Base-by-base conservation (phyloP, 495 filamentous ascomycete genomes). In the Daldinia concentrica region DNA sequence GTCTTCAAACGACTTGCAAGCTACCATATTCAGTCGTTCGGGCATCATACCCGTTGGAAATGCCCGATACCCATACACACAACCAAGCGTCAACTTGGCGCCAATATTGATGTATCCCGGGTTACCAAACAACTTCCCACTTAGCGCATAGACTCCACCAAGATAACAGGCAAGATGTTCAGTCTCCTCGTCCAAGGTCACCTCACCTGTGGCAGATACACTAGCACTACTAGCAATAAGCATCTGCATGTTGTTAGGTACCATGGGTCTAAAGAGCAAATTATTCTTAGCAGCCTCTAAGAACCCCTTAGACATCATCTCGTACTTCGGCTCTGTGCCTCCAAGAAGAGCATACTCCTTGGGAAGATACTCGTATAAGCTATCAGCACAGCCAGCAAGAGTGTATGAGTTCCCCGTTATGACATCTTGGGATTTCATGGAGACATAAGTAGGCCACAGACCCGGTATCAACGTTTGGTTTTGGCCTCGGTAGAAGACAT, bases 331-430 rank as follows among this genome's bases (percentile, higher is more conserved):
- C 50, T 89, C 89, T 15, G 84, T 74, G 19, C 95, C 94, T 22
- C 93, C 94, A 7, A 97, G 86, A 24, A 98, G 87, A 26, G 86
- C 80, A 68, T 85, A 79, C 73, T 86, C 81, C 76, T 88, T 98
- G 7, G 94, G 92, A 29, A 98, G 77, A 76, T 98, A 98, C 78
- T 98, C 94, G 74, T 97, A 97, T 9, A 91, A 84, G 6, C 92
- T 95, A 77, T 97, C 94, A 11, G 91, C 89, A 79, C 88, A 84
- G 11, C 88, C 93, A 27, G 89, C 95, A 29, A 97, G 80, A 0
- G 88, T 91, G 73, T 90, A 98, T 17, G 64, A 50, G 52, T 66
- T 72, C 27, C 83, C 83, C 1, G 61, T 68, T 11, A 69, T 60
- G 14, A 84, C 82, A 27, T 80, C 75, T 22, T 73, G 68, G 5